Evolutionary conservation across 805 yeast genomes (phyloP).

Genomic region (Nakazawaea pomicola): DNA sequence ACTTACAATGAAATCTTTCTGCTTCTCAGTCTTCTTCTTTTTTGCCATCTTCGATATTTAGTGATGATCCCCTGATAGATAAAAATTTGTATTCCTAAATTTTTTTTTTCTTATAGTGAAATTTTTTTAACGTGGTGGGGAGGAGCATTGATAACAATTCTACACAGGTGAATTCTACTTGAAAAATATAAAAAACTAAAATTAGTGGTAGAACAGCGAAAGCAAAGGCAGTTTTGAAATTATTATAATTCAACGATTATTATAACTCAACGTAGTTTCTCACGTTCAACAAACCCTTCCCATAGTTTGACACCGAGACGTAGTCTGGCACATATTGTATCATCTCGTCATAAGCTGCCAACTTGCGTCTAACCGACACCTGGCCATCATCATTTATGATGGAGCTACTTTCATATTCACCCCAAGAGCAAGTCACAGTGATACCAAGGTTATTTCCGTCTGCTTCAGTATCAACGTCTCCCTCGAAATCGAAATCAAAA

Average conservation of each 20-base stretch:
- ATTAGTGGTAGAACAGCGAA: no score
- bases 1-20: conserved; percentile 58
- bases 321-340: conserved; percentile 61
- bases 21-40: conserved; percentile 57
- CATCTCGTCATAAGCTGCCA: conserved; percentile 73
- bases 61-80: no score
- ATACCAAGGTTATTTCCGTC: conserved; percentile 45
- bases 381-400: conserved; percentile 37
- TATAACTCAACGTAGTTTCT: conserved; percentile 41
- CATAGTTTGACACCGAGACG: conserved; percentile 59
- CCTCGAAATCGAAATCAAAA: conserved; percentile 31
- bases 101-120: not conserved
- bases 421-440: conserved; percentile 68
- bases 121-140: not conserved
- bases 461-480: conserved; percentile 33
- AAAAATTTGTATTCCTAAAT: not conserved
- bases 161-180: no score
- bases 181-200: no score
- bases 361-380: conserved; percentile 28
- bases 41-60: no score
- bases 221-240: no score
- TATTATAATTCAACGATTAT: no score
- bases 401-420: conserved; percentile 53
- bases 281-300: conserved; percentile 65
- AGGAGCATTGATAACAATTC: no score